A percentile compares a stretch with the other conserved stretches of the same genome.
Evolutionary conservation across 192 early-diverging fungal species (phyloP).

Genomic region (Coemansia sp.): DNA sequence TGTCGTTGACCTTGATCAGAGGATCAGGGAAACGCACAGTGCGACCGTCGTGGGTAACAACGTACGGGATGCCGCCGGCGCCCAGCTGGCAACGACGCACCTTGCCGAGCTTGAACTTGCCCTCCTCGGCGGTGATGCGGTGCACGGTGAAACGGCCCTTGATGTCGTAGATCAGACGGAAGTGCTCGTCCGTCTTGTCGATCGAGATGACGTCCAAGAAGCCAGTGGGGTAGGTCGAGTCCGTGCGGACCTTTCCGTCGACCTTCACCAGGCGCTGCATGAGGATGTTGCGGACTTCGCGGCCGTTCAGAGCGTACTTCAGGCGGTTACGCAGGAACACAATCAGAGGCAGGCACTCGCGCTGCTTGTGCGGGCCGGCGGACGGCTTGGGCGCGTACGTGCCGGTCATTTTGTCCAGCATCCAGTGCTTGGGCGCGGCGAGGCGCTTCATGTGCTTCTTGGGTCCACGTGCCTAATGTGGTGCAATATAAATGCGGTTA

Average conservation of each 20-base stretch:
- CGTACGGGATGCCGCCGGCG: slow-evolving; percentile 91
- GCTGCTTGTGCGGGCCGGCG: slow-evolving; percentile 98
- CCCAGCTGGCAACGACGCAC: slow-evolving; percentile 94
- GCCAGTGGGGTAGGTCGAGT: slow-evolving; percentile 93
- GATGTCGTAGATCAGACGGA: slow-evolving; percentile 98
- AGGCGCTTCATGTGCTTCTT: slow-evolving; percentile 99
- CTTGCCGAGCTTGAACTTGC: slow-evolving; percentile 99
- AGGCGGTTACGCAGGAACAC: slow-evolving; percentile 99
- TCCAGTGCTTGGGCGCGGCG: slow-evolving; percentile 99
- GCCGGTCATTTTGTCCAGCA: slow-evolving; percentile 99
- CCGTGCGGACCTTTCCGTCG: slow-evolving; percentile 97
- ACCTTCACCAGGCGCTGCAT: slow-evolving; percentile 99
- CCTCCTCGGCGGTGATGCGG: slow-evolving; percentile 96
- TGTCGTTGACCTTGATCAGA: slow-evolving; percentile 98
- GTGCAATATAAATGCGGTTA: background rate
- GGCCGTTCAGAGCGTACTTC: slow-evolving; percentile 97
- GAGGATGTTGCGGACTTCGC: slow-evolving; percentile 93
- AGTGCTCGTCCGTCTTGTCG: slow-evolving; percentile 93
- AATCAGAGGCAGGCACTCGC: slow-evolving; percentile 97
- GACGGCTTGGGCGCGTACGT: slow-evolving; percentile 91
- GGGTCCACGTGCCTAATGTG: slow-evolving; percentile 74
- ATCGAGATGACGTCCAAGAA: slow-evolving; percentile 80
- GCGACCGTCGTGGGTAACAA: slow-evolving; percentile 98
- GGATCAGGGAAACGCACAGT: slow-evolving; percentile 99
- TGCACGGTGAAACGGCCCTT: slow-evolving; percentile 99